phyloP scores from a whole-genome alignment of 2,329 filamentous ascomycete species.

The Verticillium nubilum region DNA sequence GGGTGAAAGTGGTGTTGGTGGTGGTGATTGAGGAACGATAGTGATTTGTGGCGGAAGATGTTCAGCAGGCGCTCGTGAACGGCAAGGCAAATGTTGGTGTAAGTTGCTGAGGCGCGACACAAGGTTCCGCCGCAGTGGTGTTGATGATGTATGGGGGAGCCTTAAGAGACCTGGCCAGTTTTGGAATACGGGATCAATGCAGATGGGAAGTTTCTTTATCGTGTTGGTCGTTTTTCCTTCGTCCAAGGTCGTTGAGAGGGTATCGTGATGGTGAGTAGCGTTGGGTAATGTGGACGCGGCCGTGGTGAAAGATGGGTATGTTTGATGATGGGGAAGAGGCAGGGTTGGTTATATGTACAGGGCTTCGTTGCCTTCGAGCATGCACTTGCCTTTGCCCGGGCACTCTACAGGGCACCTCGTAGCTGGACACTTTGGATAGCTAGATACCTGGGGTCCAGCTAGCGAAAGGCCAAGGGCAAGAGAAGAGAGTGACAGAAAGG shows the following conservation, averaged over 20 bases:
- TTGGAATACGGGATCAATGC: neutral
- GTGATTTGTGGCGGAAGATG: neutral
- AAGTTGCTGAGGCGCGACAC: neutral
- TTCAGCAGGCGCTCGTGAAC: neutral
- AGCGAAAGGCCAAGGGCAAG: neutral
- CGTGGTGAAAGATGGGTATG: neutral
- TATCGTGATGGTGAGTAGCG: neutral
- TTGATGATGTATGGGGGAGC: neutral
- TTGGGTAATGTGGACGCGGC: neutral
- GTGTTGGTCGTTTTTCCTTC: neutral
- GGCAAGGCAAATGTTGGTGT: neutral
- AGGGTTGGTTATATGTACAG: neutral
- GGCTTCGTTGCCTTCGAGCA: neutral
- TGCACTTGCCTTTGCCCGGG: neutral
- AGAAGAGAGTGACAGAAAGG: neutral
- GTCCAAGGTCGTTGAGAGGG: neutral
- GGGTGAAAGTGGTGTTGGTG: slow-evolving; percentile 2
- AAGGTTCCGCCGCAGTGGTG: neutral
- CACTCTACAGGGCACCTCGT: neutral
- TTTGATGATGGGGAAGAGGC: neutral
- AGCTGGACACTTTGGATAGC: neutral
- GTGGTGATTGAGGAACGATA: neutral
- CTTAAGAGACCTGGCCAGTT: neutral
- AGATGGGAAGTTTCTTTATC: neutral
- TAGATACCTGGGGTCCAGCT: neutral